Evolutionary conservation across 805 yeast species (phyloP).

Genomic region (Priceomyces castillae): DNA sequence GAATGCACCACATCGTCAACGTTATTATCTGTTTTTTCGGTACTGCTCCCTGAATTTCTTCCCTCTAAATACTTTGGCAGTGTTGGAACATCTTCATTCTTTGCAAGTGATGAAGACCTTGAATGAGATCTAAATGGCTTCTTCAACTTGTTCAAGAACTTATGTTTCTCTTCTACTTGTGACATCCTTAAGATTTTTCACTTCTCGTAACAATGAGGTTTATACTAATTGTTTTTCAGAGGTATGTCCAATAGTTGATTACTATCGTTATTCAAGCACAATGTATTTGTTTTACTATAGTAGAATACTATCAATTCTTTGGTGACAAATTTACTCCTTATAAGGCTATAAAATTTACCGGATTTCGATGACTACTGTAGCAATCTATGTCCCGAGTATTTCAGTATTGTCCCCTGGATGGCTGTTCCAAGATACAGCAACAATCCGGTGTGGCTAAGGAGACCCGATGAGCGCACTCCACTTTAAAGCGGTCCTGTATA

Average conservation of each 20-base stretch:
- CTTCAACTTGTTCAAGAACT: conserved; percentile 20
- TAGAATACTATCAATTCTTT: too few relatives aligned
- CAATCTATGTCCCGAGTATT: conserved; percentile 1
- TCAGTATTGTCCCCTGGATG: not conserved
- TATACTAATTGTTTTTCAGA: too few relatives aligned
- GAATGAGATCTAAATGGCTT: conserved; percentile 19
- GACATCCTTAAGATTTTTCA: conserved; percentile 9
- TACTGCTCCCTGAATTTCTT: not conserved
- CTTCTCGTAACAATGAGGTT: not conserved
- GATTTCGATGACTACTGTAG: conserved; percentile 6
- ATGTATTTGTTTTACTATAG: too few relatives aligned
- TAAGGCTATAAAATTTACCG: not conserved
- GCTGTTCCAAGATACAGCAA: not conserved
- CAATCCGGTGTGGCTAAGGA: not conserved
- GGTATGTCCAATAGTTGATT: too few relatives aligned
- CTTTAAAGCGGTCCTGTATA: not conserved
- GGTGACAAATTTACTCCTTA: not conserved
- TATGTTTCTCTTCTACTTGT: conserved; percentile 15
- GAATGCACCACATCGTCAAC: conserved; percentile 11
- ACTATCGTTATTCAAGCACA: too few relatives aligned
- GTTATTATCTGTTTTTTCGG: too few relatives aligned
- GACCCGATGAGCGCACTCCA: conserved; percentile 4
- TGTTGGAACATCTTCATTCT: conserved; percentile 8
- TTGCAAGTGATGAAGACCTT: conserved; percentile 10
- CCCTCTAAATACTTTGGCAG: not conserved